Percentiles rank a stretch among this genome's conserved stretches.
Evolutionary conservation across 2,329 filamentous ascomycete species (phyloP).

Genomic region (Scleromitrula shiraiana): DNA sequence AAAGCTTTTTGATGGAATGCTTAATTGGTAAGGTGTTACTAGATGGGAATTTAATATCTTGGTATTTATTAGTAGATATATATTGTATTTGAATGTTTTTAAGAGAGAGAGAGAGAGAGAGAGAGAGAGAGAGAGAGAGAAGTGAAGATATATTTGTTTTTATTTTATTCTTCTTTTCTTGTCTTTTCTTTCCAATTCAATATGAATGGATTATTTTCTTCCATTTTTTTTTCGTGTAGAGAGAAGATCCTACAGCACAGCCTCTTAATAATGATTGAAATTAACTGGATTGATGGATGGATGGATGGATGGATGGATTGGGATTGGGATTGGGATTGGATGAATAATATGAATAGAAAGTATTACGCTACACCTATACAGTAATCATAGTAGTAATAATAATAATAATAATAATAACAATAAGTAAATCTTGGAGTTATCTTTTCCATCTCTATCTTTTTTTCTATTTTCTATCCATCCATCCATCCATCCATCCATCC

Average conservation of each 20-base stretch:
- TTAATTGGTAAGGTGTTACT: no score
- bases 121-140: neutral
- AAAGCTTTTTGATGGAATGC: no score
- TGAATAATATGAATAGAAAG: no score
- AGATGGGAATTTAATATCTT: no score
- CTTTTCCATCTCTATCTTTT: no score
- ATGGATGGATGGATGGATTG: neutral
- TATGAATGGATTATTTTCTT: no score
- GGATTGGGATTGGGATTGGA: no score
- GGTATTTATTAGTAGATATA: neutral
- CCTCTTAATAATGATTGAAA: no score
- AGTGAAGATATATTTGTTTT: neutral
- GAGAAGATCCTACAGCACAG: no score
- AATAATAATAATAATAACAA: neutral
- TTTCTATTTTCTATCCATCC: neutral
- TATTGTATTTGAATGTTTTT: neutral
- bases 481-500: neutral
- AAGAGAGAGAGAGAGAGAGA: neutral
- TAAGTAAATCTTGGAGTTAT: neutral
- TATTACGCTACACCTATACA: no score
- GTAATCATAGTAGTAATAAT: neutral
- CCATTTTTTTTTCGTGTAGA: no score
- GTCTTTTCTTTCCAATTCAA: neutral
- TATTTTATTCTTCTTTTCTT: neutral
- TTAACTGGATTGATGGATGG: neutral